Conservation (phyloP, 371 early-diverging fungal species). For the Sporodiniella umbellata region DNA sequence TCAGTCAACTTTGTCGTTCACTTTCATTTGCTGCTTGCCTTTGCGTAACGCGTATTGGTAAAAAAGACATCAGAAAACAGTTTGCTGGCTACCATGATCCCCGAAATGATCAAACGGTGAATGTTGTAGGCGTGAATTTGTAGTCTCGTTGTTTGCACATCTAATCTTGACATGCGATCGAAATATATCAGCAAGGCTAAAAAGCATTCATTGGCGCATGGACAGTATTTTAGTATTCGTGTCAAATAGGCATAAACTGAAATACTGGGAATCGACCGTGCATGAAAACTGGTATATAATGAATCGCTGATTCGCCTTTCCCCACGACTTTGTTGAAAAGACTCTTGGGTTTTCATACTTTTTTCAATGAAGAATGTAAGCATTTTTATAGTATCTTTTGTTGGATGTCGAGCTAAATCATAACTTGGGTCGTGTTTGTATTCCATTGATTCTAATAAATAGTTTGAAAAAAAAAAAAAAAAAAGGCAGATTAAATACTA, state of each 20-base stretch:
- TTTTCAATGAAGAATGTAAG: constrained; percentile 58
- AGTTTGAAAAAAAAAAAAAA: neutral
- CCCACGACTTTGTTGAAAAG: constrained; percentile 15
- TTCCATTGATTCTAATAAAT: neutral
- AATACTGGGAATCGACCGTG: constrained; percentile 86
- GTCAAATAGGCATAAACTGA: constrained; percentile 77
- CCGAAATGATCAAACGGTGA: constrained; percentile 85
- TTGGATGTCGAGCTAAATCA: constrained; percentile 56
- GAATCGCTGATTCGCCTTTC: constrained; percentile 17
- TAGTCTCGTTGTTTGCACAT: constrained; percentile 44
- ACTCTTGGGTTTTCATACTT: constrained; percentile 55
- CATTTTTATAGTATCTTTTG: constrained; percentile 65
- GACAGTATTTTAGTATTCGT: constrained; percentile 90
- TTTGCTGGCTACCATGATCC: constrained; percentile 80
- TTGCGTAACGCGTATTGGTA: constrained; percentile 87
- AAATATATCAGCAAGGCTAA: constrained; percentile 81
- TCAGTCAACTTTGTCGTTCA: neutral
- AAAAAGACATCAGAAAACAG: constrained; percentile 88
- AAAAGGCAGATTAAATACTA: neutral
- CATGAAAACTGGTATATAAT: constrained; percentile 71
- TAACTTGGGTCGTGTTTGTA: constrained; percentile 8
- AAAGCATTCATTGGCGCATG: constrained; percentile 85
- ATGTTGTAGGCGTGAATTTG: constrained; percentile 85
- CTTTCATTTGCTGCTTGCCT: constrained; percentile 37
- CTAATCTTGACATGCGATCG: constrained; percentile 64